Base-by-base conservation (phyloP, 179 eudicot species). In the Beta macrorhiza region DNA sequence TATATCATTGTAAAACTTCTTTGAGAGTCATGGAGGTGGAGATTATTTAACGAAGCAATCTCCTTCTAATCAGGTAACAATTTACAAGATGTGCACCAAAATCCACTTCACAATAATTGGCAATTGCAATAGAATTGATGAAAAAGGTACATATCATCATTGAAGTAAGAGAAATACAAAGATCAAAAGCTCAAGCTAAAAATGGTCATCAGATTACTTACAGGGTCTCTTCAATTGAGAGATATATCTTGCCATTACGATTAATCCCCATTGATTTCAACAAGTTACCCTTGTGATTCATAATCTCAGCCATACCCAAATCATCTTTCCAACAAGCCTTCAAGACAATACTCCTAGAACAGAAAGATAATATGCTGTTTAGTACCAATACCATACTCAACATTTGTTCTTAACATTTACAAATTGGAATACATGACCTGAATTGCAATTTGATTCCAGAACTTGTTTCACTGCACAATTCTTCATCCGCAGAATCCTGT, bases 161-260 rank as follows among this genome's bases (percentile, higher is more conserved):
- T 45, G 72, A 77, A 20, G 67, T 37, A 51, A 51, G 44, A 4
- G 20, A 53, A 7, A 29, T 25, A 74, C 62, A 13, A 53, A 15
- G 20, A 19, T 29, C 16, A 68, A 32, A 52, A 52, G 19, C 74
- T 52, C 29, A 45, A n/a, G 64, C 37, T 32, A 44, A 19, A 12
- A 53, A 47, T 12, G 1, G 55, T 8, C 19, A 79, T 2, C 32
- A 17, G 62, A 32, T 61, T 58, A 92, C 98, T 55, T 87, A 96
- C 97, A 94, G 64, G 68, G 91, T 88, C 84, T 96, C 99, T 87
- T 96, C 98, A 52, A 91, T 87, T 45, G 86, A 85, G 85, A 88
- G 89, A 84, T 88, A 89, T 4, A 85, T 85, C 79, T 90, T 92
- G 68, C 94, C 87, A 61, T 74, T 81, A 11, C 96, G 93, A 82